Evolutionary conservation across 2,329 filamentous ascomycete genomes (phyloP).

Genomic region (Aspergillus puulaauensis): DNA sequence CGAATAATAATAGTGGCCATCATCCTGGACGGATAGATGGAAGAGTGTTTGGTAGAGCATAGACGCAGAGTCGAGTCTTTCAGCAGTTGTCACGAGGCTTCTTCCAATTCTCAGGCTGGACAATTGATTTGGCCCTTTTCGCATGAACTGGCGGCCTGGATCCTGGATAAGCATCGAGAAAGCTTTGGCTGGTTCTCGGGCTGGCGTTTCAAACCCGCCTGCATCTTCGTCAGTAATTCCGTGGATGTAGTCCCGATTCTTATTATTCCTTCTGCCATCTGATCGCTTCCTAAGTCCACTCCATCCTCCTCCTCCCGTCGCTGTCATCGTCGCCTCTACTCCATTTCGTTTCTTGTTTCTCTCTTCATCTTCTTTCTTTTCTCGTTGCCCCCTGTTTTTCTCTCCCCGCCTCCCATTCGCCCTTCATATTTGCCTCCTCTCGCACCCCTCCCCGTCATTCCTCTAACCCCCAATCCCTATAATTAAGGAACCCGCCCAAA

Average conservation of each 20-base stretch:
- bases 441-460: background rate
- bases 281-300: background rate
- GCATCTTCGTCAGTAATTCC: slow-evolving; percentile 10
- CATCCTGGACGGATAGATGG: background rate
- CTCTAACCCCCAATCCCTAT: background rate
- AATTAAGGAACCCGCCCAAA: background rate
- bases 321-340: background rate
- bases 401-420: background rate
- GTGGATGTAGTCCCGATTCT: slow-evolving; percentile 10
- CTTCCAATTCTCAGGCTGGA: background rate
- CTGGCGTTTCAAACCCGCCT: slow-evolving; percentile 9
- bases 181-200: background rate
- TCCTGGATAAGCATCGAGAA: slow-evolving; percentile 1
- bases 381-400: background rate
- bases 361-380: background rate
- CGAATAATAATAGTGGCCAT: background rate
- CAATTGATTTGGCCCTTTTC: background rate
- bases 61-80: background rate
- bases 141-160: background rate
- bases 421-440: background rate
- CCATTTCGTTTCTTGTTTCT: background rate
- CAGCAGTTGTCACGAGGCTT: background rate
- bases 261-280: slow-evolving; percentile 10
- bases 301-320: background rate
- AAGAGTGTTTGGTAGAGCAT: background rate